Conservation (phyloP, 176 grass and related monocot genomes). For the Oryza brachyantha region DNA sequence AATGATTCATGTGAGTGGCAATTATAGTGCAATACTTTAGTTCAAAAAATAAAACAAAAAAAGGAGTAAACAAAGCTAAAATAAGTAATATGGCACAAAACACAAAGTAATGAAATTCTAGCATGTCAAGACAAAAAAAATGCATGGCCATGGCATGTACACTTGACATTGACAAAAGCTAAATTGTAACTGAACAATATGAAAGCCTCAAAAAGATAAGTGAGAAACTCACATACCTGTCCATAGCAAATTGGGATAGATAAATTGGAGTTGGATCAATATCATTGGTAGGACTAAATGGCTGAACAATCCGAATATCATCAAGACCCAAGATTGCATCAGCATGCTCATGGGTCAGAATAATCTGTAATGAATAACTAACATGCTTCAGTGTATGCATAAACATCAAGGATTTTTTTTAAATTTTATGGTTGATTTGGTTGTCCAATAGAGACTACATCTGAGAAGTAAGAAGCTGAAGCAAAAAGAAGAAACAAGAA, state of each 20-base stretch:
- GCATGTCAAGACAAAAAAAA: neutral
- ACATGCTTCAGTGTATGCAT: constrained; percentile 20
- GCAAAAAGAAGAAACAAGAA: constrained; percentile 3
- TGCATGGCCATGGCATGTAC: neutral
- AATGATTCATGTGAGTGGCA: neutral
- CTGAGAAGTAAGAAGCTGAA: constrained; percentile 9
- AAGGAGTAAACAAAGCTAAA: neutral
- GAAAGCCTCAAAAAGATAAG: neutral
- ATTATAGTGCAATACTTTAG: neutral
- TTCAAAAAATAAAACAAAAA: neutral
- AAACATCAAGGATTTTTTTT: neutral
- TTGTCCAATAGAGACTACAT: neutral
- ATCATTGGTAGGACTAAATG: constrained; percentile 78
- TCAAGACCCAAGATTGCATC: constrained; percentile 93
- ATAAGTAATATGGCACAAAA: neutral
- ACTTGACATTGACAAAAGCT: constrained; percentile 4
- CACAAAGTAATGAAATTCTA: neutral
- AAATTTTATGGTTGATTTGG: neutral
- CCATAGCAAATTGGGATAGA: constrained; percentile 78
- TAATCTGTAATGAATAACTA: constrained; percentile 55
- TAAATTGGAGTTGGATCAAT: constrained; percentile 89
- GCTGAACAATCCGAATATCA: constrained; percentile 79
- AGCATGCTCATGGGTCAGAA: constrained; percentile 96
- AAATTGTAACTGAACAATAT: neutral
- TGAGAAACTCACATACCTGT: constrained; percentile 54